Percentiles rank a stretch among this genome's conserved stretches.
Evolutionary conservation across 148 eudicot species (phyloP).

Genomic region (Beta vulgaris): DNA sequence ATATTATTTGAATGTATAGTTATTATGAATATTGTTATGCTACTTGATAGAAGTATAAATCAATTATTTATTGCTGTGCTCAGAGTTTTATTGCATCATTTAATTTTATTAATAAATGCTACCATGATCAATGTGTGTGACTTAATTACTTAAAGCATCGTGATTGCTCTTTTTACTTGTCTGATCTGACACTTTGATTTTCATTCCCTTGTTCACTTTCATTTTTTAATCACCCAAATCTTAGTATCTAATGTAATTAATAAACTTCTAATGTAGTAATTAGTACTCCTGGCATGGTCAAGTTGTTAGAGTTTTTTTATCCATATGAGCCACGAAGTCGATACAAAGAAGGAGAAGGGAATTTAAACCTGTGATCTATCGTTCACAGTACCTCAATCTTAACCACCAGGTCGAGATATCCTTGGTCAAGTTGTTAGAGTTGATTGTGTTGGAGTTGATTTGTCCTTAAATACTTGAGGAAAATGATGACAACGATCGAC

Average conservation of each 20-base stretch:
- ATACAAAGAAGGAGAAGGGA: too few species aligned
- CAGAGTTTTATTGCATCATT: conserved; percentile 22
- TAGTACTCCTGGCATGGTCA: background rate
- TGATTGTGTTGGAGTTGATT: conserved; percentile 3
- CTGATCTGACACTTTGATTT: background rate
- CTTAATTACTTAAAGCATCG: conserved; percentile 8
- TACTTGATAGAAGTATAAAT: too few species aligned
- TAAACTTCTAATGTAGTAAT: too few species aligned
- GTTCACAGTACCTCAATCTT: too few species aligned
- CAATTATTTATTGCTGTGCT: background rate
- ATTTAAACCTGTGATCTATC: too few species aligned
- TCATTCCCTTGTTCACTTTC: background rate
- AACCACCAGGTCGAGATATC: too few species aligned
- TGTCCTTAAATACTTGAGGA: background rate
- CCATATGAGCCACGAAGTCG: too few species aligned
- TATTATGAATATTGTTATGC: too few species aligned
- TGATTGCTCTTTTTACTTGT: background rate
- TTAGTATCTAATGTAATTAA: too few species aligned
- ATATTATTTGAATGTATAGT: background rate
- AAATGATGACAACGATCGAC: too few species aligned
- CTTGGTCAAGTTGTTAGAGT: background rate
- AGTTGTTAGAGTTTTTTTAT: too few species aligned
- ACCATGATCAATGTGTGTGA: conserved; percentile 24
- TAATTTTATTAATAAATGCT: conserved; percentile 21
- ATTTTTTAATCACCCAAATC: conserved; percentile 4